Percentiles rank a stretch among this genome's conserved stretches.
Conservation (phyloP, 345 rosid species). For the Aegle marmelos region DNA sequence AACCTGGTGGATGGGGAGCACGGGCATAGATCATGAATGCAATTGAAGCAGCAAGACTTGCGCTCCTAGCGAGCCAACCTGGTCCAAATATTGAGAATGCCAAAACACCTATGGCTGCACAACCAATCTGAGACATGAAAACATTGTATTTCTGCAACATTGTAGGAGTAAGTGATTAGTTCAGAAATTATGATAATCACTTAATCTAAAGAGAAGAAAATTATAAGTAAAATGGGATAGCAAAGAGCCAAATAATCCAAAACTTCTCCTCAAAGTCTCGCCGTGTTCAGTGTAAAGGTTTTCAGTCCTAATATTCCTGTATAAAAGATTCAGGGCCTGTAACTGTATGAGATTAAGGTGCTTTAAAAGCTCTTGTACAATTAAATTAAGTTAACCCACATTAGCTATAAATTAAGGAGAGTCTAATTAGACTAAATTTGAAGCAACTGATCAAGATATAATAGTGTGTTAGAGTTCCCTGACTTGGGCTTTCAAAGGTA, state of each 20-base stretch:
- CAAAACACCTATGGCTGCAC: conserved; percentile 87
- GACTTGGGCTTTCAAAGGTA: too few species aligned
- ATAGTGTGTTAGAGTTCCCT: too few species aligned
- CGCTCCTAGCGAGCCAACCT: conserved; percentile 83
- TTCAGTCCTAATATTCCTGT: not conserved
- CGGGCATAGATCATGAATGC: conserved; percentile 80
- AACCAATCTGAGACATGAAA: conserved; percentile 89
- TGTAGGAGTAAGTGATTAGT: not conserved
- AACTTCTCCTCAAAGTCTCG: not conserved
- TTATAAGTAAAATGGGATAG: not conserved
- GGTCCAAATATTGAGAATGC: conserved; percentile 71
- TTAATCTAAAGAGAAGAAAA: not conserved
- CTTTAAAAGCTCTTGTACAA: too few species aligned
- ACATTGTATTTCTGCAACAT: conserved; percentile 85
- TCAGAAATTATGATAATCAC: not conserved
- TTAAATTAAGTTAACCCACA: not conserved
- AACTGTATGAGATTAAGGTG: not conserved
- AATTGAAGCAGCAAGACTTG: conserved; percentile 70
- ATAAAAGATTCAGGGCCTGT: not conserved
- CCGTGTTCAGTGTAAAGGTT: not conserved
- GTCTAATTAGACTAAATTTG: not conserved
- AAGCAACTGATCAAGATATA: not conserved
- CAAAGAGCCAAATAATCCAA: not conserved
- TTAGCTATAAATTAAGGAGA: too few species aligned
- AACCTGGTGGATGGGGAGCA: conserved; percentile 89